phyloP scores from a whole-genome alignment of 768 basidiomycete genomes.

The Cystobasidium ongulense region DNA sequence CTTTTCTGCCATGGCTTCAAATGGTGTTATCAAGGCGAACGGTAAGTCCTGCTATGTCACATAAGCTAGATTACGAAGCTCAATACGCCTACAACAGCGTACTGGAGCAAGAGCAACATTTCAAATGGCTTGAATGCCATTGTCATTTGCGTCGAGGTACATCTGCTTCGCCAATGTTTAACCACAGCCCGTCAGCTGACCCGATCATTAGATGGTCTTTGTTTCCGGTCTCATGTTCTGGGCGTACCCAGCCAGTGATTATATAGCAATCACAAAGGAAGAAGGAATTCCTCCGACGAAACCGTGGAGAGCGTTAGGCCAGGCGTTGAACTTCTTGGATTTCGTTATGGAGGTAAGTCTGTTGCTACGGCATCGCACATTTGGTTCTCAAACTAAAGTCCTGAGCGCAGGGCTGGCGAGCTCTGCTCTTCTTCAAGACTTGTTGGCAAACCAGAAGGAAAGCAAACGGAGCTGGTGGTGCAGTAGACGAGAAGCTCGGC shows the following conservation, averaged over 20 bases:
- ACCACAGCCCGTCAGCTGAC: too few species aligned
- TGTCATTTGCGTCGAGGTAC: slow-evolving; percentile 46
- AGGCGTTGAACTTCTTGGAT: slow-evolving; percentile 6
- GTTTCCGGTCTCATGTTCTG: slow-evolving; percentile 50
- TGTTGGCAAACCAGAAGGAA: neutral
- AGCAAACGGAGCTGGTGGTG: neutral
- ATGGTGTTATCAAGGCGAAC: slow-evolving; percentile 59
- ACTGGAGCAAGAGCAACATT: slow-evolving; percentile 77
- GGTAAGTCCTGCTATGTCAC: neutral
- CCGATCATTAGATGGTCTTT: slow-evolving; percentile 78
- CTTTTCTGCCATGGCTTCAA: slow-evolving; percentile 58
- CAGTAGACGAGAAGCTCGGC: neutral
- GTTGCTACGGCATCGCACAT: too few species aligned
- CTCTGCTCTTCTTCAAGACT: neutral
- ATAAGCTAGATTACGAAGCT: neutral
- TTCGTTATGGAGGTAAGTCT: slow-evolving; percentile 9
- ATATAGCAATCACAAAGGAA: neutral
- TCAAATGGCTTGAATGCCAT: slow-evolving; percentile 75
- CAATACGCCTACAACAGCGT: slow-evolving; percentile 43
- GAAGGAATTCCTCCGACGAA: neutral
- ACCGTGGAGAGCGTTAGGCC: neutral
- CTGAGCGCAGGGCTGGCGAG: neutral
- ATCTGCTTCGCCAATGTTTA: too few species aligned
- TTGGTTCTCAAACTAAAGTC: too few species aligned
- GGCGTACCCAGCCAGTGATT: slow-evolving; percentile 15